phyloP scores from a whole-genome alignment of 1,284 basidiomycete genomes.

The Ceratobasidium sp. region DNA sequence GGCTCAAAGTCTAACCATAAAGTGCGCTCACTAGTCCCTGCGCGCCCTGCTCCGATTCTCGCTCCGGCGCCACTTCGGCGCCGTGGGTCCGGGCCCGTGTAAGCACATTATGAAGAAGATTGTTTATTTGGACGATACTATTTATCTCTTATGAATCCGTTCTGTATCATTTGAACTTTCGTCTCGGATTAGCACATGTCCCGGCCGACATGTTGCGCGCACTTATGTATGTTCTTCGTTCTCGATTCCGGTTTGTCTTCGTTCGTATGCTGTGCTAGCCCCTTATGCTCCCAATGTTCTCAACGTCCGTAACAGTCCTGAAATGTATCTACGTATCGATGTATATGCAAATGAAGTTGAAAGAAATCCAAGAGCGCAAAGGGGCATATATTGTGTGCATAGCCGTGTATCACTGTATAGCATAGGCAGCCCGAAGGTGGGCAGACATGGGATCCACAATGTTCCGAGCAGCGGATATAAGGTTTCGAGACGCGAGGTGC shows the following conservation, averaged over 20 bases:
- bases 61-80: constrained; percentile 4
- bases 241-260: not conserved
- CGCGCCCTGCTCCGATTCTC: constrained; percentile 7
- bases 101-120: not conserved
- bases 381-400: not conserved
- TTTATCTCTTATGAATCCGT: constrained; percentile 1
- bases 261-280: not conserved
- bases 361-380: not conserved
- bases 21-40: constrained; percentile 1
- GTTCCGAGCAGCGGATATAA: constrained; percentile 68
- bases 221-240: constrained; percentile 15
- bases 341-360: not conserved
- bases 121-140: not conserved
- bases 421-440: constrained; percentile 56
- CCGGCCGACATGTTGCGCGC: constrained; percentile 20
- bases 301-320: not conserved
- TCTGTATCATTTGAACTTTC: not conserved
- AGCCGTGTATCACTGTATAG: constrained; percentile 1
- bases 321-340: constrained; percentile 11
- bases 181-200: constrained; percentile 13
- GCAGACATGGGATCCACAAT: constrained; percentile 65
- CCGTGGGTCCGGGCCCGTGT: not conserved
- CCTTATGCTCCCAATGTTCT: not conserved
- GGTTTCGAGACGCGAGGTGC: constrained; percentile 74
- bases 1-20: not conserved